Evolutionary conservation across 1,284 basidiomycete genomes (phyloP).

Genomic region (Trichosporon coremiiforme): DNA sequence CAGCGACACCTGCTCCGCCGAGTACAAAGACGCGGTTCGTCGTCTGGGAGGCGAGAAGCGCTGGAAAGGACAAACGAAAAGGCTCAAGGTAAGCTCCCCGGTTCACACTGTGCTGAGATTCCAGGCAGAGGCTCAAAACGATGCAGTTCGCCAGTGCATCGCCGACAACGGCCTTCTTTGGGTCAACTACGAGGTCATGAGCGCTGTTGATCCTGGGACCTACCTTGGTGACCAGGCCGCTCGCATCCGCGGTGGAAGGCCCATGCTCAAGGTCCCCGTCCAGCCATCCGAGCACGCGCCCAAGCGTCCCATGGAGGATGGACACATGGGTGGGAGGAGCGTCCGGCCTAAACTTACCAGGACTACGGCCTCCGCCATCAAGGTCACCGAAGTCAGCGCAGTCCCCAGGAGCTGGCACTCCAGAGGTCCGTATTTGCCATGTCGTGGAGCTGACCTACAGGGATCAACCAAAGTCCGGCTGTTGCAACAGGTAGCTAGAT

Average conservation of each 20-base stretch:
- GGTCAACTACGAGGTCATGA: conserved; percentile 28
- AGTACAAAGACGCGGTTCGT: conserved; percentile 36
- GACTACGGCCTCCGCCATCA: not conserved
- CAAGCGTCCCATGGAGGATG: not conserved
- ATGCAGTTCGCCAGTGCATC: conserved; percentile 36
- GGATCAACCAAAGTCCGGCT: too few species aligned
- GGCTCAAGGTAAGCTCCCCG: conserved; percentile 41
- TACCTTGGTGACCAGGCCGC: not conserved
- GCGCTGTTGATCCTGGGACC: conserved; percentile 27
- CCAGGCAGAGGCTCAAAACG: conserved; percentile 44
- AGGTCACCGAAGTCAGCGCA: not conserved
- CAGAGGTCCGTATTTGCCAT: not conserved
- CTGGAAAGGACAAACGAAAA: conserved; percentile 36
- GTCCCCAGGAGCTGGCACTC: not conserved
- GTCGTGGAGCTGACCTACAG: not conserved
- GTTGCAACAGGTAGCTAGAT: too few species aligned
- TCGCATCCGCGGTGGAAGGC: not conserved
- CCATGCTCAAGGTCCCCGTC: not conserved
- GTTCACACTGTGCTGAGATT: not conserved
- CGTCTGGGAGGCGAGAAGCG: conserved; percentile 37
- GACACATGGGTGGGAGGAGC: not conserved
- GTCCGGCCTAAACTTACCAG: not conserved
- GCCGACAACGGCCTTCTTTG: conserved; percentile 39
- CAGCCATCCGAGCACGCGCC: not conserved
- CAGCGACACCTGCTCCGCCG: conserved; percentile 35